These are phyloP conservation scores for Orobanche coerulescens DNA, from an alignment of 257 asterid genomes.

Conservation along the genomic window DNA sequence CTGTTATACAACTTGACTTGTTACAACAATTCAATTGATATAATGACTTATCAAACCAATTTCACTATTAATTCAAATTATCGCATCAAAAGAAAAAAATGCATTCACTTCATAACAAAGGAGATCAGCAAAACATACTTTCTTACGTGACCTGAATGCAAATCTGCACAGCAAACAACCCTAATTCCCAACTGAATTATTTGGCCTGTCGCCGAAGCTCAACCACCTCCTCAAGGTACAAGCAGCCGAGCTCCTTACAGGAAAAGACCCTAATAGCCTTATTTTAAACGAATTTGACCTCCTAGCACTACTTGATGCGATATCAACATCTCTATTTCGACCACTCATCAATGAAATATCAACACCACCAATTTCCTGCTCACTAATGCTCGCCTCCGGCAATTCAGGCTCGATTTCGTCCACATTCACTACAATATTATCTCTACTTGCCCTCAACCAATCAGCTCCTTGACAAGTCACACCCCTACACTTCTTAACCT, in stretches of 20 bases:
- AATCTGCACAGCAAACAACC: neutral
- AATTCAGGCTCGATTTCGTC: slow-evolving; percentile 52
- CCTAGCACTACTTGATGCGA: slow-evolving; percentile 32
- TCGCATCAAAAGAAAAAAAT: neutral
- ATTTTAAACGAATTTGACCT: slow-evolving; percentile 65
- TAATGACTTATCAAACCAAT: no score
- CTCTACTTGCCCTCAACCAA: slow-evolving; percentile 71
- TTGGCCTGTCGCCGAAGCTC: slow-evolving; percentile 45
- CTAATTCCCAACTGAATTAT: slow-evolving; percentile 22
- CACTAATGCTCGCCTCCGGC: slow-evolving; percentile 43
- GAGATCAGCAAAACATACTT: no score
- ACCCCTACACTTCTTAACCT: slow-evolving; percentile 83
- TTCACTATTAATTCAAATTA: neutral
- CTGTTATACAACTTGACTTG: no score
- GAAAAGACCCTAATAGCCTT: slow-evolving; percentile 51
- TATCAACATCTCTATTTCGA: slow-evolving; percentile 22
- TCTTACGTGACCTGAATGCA: no score
- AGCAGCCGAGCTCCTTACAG: slow-evolving; percentile 52
- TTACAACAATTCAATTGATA: no score
- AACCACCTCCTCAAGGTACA: slow-evolving; percentile 65
- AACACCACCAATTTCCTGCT: slow-evolving; percentile 36
- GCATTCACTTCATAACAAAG: neutral
- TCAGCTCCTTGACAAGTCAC: slow-evolving; percentile 76
- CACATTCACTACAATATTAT: slow-evolving; percentile 58
- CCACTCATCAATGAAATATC: slow-evolving; percentile 24